Base-by-base conservation (phyloP, 768 basidiomycete genomes). In the Clathrus columnatus region DNA sequence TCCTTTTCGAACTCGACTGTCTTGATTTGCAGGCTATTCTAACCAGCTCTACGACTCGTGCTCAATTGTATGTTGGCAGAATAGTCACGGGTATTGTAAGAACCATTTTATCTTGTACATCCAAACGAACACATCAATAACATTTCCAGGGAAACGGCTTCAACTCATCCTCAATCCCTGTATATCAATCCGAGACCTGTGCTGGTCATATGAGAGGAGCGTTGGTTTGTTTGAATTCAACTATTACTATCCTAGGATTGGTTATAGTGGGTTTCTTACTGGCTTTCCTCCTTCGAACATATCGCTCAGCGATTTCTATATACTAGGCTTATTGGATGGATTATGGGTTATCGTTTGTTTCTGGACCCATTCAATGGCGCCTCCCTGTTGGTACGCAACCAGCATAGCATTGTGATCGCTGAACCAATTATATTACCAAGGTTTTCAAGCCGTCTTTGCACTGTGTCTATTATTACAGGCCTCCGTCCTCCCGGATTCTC, bases 321-420 rank as follows among this genome's bases (percentile, higher is more conserved):
- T n/a, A n/a, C 30, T 43, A 71, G 68, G 68, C 72, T 17, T 72
- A 73, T 51, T 72, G 71, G 72, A 59, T 74, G 16, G 70, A 73
- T 60, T 74, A 72, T 46, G 72, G 72, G 6, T 62, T 74, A 59
- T 72, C 69, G 28, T 72, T 68, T 49, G 67, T 70, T 16, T 55
- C 62, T 36, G 69, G 64, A 14, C 60, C 62, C 0, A 49, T 55
- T 2, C 62, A 65, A 41, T 66, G 62, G 61, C 56, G 60, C 8
- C 54, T 64, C 10, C 65, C 65, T 10, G 61, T 64, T 24, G 61
- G 63, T 62, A 6, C 28, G 20, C 8, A 45, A 7, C 23, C 24
- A 45, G 11, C 11, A n/a, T 21, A 32, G n/a, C 10, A 53, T n/a
- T 30, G 7, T n/a, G 44, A 17, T n/a, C 11, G 32, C 36, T 27